Base-by-base conservation (phyloP, 768 basidiomycete species). In the Suillus luteus region DNA sequence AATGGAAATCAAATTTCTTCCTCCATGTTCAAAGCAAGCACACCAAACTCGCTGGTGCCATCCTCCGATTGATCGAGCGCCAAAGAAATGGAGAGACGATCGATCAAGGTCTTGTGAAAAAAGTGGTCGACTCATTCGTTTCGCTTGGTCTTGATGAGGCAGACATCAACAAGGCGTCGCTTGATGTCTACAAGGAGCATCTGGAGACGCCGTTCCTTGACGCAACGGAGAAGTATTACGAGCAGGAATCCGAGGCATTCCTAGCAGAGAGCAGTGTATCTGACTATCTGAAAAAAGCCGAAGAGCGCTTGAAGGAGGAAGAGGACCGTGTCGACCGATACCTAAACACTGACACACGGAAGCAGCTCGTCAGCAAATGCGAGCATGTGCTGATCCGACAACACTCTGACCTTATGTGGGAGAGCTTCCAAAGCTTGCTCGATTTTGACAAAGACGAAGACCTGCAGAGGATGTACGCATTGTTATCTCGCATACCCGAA, bases 401-500 rank as follows among this genome's bases (percentile, higher is more conserved):
- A 67, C 95, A 96, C 72, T 81, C 89, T 55, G 84, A 87, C 64
- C 77, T 89, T 51, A 91, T 99, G 88, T 92, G 91, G 89, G 93
- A 96, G 65, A 93, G 88, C 76, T 98, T 99, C 82, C 94, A 96
- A 75, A 81, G 80, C 27, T 76, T 95, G 57, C 86, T 96, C 67
- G 96, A 98, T 74, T 95, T 84, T 74, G 96, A 98, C 77, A 93
- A 95, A 76, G 91, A 95, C 63, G 92, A 95, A 75, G 96, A 99
- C 71, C 81, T 99, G 49, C 93, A 93, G 69, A 85, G 96, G 49
- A 97, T 98, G 93, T 98, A 97, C 77, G 83, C 89, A 10, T 81
- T 98, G n/a, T 82, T 99, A 27, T 89, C 91, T 14, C 90, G 96
- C 40, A 96, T 98, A 64, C 86, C 88, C 19, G 89, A 94, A 69